Conservation (phyloP, 805 yeast genomes). For the Candida verbasci region DNA sequence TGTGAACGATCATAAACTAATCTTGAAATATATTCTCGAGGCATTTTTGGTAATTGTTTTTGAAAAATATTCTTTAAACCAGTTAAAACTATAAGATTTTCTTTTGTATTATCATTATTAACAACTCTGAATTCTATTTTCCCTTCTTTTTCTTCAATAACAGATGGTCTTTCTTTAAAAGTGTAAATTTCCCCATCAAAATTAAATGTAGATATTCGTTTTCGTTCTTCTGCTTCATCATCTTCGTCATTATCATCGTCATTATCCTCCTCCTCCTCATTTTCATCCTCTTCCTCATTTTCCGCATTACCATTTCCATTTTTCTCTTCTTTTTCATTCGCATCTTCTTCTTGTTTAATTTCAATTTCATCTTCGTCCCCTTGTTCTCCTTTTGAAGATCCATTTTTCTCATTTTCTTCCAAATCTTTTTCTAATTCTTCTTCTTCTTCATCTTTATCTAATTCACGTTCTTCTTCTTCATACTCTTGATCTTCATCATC, state of each 20-base stretch:
- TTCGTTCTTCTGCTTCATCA: constrained; percentile 39
- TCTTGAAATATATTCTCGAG: constrained; percentile 91
- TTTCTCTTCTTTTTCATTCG: constrained; percentile 15
- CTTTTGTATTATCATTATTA: constrained; percentile 86
- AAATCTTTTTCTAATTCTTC: constrained; percentile 11
- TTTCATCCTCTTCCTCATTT: constrained; percentile 18
- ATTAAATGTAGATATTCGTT: constrained; percentile 45
- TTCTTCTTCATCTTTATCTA: constrained; percentile 13
- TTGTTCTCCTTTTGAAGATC: constrained; percentile 13
- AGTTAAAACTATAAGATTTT: constrained; percentile 85
- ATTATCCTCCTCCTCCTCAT: constrained; percentile 26
- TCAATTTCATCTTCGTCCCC: constrained; percentile 16
- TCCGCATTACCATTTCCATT: constrained; percentile 11
- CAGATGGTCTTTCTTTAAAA: constrained; percentile 91
- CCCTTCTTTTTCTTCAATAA: constrained; percentile 88
- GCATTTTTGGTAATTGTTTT: constrained; percentile 98
- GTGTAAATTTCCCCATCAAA: constrained; percentile 78
- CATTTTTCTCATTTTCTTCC: constrained; percentile 14
- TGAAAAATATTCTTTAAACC: constrained; percentile 96
- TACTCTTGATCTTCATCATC: constrained; percentile 19
- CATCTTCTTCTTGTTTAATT: constrained; percentile 13
- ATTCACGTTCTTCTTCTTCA: constrained; percentile 17
- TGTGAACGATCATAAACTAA: constrained; percentile 93
- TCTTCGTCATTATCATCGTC: constrained; percentile 43
- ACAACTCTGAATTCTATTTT: constrained; percentile 94